Base-by-base conservation (phyloP, 345 rosid genomes). In the Pistacia atlantica region DNA sequence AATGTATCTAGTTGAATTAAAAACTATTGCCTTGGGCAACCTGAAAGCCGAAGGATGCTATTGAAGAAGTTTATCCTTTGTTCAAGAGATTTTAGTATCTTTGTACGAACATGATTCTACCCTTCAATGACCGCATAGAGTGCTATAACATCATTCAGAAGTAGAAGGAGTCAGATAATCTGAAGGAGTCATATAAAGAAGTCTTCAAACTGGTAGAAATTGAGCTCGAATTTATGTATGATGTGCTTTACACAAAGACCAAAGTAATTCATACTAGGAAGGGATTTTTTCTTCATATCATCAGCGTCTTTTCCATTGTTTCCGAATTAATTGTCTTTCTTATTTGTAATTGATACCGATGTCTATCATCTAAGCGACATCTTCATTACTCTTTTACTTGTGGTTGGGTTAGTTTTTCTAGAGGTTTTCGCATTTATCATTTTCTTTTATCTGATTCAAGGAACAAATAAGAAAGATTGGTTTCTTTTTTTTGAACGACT, bases 181-280 rank as follows among this genome's bases (percentile, higher is more conserved):
- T n/a, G n/a, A n/a, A n/a, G n/a, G n/a, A n/a, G n/a, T n/a, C n/a
- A n/a, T n/a, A n/a, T n/a, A n/a, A 65, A 20, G 72, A 80, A 3
- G 90, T 85, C 65, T 75, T 87, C 35, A 4, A 66, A 22, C 45
- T 84, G n/a, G 78, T 81, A 25, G 83, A 79, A 33, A 48, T 59
- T 46, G 88, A 84, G 81, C 85, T 83, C 2, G 75, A 81, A 5
- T 76, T 82, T 68, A 63, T 83, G 80, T 87, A 79, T 60, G 90
- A 87, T 72, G 62, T 62, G 14, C 63, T 85, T n/a, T 79, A 75
- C 77, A 84, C 91, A 0, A 88, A 88, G 74, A 83, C 81, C 0
- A 67, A 64, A 8, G 11, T 80, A 10, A 11, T 79, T 28, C 73
- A 76, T 67, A 58, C 74, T 0, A 2, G 10, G 25, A 3, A 2